Conservation (phyloP, 305 asterid species). For the Solanum hybrid region DNA sequence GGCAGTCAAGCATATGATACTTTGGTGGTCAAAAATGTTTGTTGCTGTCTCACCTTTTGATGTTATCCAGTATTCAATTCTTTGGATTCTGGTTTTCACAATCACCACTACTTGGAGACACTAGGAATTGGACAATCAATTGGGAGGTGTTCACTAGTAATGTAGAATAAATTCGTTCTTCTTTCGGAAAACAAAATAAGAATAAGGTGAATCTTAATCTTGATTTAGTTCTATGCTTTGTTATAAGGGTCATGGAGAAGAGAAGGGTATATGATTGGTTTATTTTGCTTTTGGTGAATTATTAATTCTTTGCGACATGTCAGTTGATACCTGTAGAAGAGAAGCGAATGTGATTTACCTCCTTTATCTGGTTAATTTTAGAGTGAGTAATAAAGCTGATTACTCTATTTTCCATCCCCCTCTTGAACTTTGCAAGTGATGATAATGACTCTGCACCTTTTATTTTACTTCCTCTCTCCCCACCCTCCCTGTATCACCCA, state of each 20-base stretch:
- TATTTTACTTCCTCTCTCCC: not conserved
- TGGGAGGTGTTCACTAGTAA: not conserved
- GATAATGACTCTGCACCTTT: not conserved
- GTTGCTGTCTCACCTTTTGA: not conserved
- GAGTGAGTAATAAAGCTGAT: not conserved
- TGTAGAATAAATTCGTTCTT: not conserved
- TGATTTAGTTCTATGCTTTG: not conserved
- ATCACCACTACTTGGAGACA: not conserved
- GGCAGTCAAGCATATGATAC: not conserved
- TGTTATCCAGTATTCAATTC: not conserved
- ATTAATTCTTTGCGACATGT: not conserved
- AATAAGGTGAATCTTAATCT: not conserved
- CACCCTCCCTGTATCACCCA: not conserved
- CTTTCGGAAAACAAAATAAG: not conserved
- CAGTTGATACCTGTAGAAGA: not conserved
- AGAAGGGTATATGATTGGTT: not conserved
- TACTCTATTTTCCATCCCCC: not conserved
- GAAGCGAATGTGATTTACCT: not conserved
- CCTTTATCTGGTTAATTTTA: not conserved
- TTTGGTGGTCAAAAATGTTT: not conserved
- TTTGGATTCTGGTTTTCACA: not conserved
- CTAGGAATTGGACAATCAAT: not conserved
- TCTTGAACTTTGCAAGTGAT: not conserved
- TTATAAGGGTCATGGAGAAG: not conserved
- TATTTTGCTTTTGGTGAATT: not conserved